Base-by-base conservation (phyloP, 1,284 basidiomycete species). In the Peniophora sp. region DNA sequence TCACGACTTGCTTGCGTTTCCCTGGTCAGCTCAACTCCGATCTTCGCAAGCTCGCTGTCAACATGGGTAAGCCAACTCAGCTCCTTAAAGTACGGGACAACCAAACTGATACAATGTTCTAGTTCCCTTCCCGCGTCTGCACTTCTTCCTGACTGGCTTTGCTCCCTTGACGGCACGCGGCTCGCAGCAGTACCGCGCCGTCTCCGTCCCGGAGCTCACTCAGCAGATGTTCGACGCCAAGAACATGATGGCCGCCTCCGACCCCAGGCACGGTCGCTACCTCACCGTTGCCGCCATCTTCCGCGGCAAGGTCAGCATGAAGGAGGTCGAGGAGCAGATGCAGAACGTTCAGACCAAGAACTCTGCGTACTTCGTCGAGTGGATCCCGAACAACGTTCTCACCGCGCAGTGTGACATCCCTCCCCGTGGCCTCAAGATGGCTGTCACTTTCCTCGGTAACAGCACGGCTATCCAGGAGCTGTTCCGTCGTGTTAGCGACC, bases 61-160 rank as follows among this genome's bases (percentile, higher is more conserved):
- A 98, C 86, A 94, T 98, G 93, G 92, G 88, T 89, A 64, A 43
- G 81, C 73, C n/a, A n/a, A 17, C 6, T 41, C 12, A 34, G 9
- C 17, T 3, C 12, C 9, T 32, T n/a, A 24, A 2, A 50, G 19
- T 0, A 48, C 59, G 34, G 59, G 53, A 46, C 17, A 6, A 32
- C n/a, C n/a, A n/a, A n/a, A n/a, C n/a, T n/a, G n/a, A n/a, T n/a
- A 34, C 22, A 45, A 48, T 6, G 6, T 32, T 12, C 6, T 48
- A 90, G 88, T 95, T 69, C 93, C 94, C 45, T 96, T 97, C 91
- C 93, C 93, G 54, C 92, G 95, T 86, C 87, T 98, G 45, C 96
- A 98, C 73, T 98, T 98, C 84, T 97, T 98, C 83, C 92, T 97
- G 86, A 93, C 93, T 60, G 95, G 95, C 58, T 97, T 92, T 61